Conservation (phyloP, 2,329 filamentous ascomycete genomes). For the Arachnomyces sp. region DNA sequence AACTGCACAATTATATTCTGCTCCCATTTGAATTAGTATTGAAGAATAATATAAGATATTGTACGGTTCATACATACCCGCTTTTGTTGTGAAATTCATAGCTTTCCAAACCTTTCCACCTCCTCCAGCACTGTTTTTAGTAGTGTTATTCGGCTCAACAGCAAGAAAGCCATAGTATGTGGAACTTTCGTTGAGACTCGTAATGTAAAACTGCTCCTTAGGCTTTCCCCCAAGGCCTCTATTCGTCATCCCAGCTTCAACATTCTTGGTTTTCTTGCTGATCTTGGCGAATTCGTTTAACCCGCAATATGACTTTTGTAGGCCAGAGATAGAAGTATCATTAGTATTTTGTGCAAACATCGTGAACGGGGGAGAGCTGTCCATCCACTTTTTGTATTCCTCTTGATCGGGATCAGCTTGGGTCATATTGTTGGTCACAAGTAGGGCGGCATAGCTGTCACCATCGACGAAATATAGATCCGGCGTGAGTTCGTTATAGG, state of each 20-base stretch:
- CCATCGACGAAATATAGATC: conserved; percentile 76
- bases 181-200: conserved; percentile 63
- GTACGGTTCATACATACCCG: conserved; percentile 48
- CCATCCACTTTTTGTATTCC: conserved; percentile 49
- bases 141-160: conserved; percentile 49
- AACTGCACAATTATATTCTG: conserved; percentile 74
- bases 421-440: conserved; percentile 71
- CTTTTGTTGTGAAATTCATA: conserved; percentile 70
- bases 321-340: conserved; percentile 53
- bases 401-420: conserved; percentile 37
- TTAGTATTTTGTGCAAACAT: conserved; percentile 66
- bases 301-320: conserved; percentile 77
- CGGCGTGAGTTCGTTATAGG: conserved; percentile 42
- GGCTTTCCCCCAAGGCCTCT: conserved; percentile 60
- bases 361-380: conserved; percentile 56
- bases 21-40: not conserved
- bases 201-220: conserved; percentile 83
- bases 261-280: conserved; percentile 52
- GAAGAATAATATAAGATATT: not conserved
- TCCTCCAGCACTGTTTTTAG: conserved; percentile 52
- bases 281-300: conserved; percentile 60
- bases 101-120: conserved; percentile 67
- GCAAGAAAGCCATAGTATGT: conserved; percentile 68
- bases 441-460: conserved; percentile 67
- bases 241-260: conserved; percentile 59